phyloP scores from a whole-genome alignment of 768 basidiomycete genomes.

The Mycena chlorophos region DNA sequence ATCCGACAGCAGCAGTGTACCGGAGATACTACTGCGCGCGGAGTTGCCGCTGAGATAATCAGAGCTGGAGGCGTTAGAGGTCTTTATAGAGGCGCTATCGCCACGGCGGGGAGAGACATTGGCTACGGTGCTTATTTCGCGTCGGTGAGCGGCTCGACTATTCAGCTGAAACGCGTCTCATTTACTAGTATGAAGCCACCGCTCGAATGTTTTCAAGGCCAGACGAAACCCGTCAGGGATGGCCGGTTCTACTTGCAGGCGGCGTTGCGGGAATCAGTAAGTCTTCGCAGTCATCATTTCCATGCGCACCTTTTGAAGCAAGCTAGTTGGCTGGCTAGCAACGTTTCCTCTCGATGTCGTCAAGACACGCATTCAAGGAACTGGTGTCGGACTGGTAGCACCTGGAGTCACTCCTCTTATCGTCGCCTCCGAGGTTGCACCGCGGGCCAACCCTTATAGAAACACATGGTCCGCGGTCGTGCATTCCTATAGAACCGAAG shows the following conservation, averaged over 20 bases:
- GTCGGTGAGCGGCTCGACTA: slow-evolving; percentile 47
- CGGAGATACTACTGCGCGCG: slow-evolving; percentile 45
- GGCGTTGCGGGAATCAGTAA: slow-evolving; percentile 69
- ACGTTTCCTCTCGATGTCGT: slow-evolving; percentile 91
- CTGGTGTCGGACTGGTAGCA: slow-evolving; percentile 20
- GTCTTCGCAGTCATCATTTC: slow-evolving; percentile 10
- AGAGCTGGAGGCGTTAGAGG: slow-evolving; percentile 58
- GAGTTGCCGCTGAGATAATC: slow-evolving; percentile 59
- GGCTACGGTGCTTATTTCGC: slow-evolving; percentile 88
- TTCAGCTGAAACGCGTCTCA: neutral
- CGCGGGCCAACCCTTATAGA: slow-evolving; percentile 51
- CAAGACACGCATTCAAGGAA: slow-evolving; percentile 84
- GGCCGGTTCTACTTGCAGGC: slow-evolving; percentile 66
- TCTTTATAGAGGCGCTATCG: slow-evolving; percentile 73
- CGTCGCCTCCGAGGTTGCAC: slow-evolving; percentile 1
- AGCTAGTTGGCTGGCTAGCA: slow-evolving; percentile 64
- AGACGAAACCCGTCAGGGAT: slow-evolving; percentile 29
- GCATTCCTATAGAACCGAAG: slow-evolving; percentile 64
- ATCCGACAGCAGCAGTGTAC: slow-evolving; percentile 73
- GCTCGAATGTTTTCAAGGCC: slow-evolving; percentile 48
- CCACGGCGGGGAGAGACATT: slow-evolving; percentile 74
- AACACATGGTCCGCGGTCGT: slow-evolving; percentile 58
- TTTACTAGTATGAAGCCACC: slow-evolving; percentile 60
- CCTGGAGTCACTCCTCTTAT: slow-evolving; percentile 15
- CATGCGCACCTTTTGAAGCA: slow-evolving; percentile 1